These are phyloP conservation scores for Exserohilum turcica DNA, from an alignment of 2,329 filamentous ascomycete species.

Conservation along the genomic window DNA sequence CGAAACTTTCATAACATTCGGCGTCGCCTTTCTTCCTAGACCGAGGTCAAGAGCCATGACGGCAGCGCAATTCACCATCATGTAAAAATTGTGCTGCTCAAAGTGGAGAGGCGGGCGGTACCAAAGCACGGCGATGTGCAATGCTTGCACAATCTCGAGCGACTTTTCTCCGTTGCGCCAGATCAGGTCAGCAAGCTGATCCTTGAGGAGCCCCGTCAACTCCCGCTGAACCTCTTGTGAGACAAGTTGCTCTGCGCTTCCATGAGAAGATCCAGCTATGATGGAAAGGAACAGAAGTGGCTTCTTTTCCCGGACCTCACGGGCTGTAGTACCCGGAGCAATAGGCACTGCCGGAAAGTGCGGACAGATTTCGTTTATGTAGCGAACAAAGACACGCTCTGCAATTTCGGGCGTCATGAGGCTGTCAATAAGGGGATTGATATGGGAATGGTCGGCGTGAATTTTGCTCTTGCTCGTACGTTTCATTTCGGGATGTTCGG, in stretches of 20 bases:
- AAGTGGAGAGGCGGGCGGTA: constrained; percentile 83
- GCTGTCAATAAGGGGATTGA: constrained; percentile 47
- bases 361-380: constrained; percentile 59
- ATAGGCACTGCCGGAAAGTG: constrained; percentile 65
- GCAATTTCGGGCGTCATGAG: constrained; percentile 60
- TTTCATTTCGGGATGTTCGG: constrained; percentile 44
- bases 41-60: constrained; percentile 85
- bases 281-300: constrained; percentile 65
- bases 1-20: constrained; percentile 46
- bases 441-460: constrained; percentile 45
- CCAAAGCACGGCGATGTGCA: constrained; percentile 79
- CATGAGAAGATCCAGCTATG: constrained; percentile 58
- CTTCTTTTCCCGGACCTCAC: constrained; percentile 61
- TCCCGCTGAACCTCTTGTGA: constrained; percentile 62
- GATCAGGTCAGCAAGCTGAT: constrained; percentile 73
- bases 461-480: constrained; percentile 35
- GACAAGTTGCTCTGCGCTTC: constrained; percentile 50
- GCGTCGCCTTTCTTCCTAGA: constrained; percentile 64
- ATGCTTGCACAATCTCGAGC: constrained; percentile 79
- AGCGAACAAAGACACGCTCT: constrained; percentile 62
- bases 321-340: constrained; percentile 58
- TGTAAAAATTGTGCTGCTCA: constrained; percentile 88
- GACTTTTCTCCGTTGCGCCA: constrained; percentile 79
- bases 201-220: constrained; percentile 72
- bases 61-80: constrained; percentile 79